Conservation (phyloP, 2,329 filamentous ascomycete genomes). For the Thelonectria olida region DNA sequence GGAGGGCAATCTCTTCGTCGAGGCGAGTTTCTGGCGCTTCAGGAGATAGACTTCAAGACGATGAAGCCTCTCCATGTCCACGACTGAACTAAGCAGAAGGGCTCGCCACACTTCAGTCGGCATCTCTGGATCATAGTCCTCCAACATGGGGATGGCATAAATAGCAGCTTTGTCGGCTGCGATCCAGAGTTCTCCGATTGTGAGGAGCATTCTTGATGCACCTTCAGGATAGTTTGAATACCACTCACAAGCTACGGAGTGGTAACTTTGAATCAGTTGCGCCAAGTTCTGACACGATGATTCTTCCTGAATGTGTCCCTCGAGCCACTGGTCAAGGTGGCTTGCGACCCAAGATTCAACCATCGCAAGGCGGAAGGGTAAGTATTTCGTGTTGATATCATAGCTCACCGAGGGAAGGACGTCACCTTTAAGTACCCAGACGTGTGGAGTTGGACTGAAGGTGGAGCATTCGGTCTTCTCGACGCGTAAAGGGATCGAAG, state of each 20-base stretch:
- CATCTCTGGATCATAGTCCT: slow-evolving; percentile 58
- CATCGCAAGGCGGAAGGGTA: slow-evolving; percentile 42
- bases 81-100: slow-evolving; percentile 54
- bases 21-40: background rate
- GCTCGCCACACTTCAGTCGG: slow-evolving; percentile 49
- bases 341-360: slow-evolving; percentile 60
- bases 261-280: slow-evolving; percentile 49
- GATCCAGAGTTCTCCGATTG: slow-evolving; percentile 66
- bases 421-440: background rate
- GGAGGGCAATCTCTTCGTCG: background rate
- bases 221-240: slow-evolving; percentile 56
- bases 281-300: slow-evolving; percentile 42
- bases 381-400: background rate
- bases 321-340: slow-evolving; percentile 51
- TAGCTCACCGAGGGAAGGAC: background rate
- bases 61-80: slow-evolving; percentile 56
- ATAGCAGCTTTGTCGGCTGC: slow-evolving; percentile 60
- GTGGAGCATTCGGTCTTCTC: background rate
- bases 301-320: slow-evolving; percentile 29
- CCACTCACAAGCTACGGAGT: slow-evolving; percentile 27
- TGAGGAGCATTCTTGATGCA: slow-evolving; percentile 64
- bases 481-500: background rate
- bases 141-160: slow-evolving; percentile 49
- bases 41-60: slow-evolving; percentile 55
- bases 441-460: slow-evolving; percentile 17